phyloP scores from a whole-genome alignment of 371 early-diverging fungal species.

The Lichtheimia ornata region DNA sequence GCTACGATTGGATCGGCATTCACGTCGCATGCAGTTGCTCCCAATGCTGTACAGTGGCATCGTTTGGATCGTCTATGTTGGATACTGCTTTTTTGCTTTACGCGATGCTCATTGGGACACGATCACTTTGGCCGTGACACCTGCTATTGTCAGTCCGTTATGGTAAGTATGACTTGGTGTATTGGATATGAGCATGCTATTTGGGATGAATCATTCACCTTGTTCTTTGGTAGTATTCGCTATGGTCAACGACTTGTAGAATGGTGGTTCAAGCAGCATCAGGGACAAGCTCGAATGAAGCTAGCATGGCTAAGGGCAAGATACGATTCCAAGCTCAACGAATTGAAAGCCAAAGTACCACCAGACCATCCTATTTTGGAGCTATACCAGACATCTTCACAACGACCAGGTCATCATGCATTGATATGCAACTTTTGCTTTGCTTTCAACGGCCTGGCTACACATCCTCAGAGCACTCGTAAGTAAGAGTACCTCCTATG shows the following conservation, averaged over 20 bases:
- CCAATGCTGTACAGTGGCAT: conserved; percentile 74
- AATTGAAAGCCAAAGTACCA: conserved; percentile 37
- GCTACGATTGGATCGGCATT: conserved; percentile 59
- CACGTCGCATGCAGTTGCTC: conserved; percentile 61
- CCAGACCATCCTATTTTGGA: conserved; percentile 64
- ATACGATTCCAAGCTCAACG: conserved; percentile 76
- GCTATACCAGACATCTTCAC: not conserved
- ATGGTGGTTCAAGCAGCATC: conserved; percentile 58
- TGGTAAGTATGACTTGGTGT: conserved; percentile 32
- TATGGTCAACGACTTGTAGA: conserved; percentile 43
- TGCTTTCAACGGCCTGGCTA: conserved; percentile 87
- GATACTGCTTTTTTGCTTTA: conserved; percentile 35
- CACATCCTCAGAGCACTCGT: conserved; percentile 71
- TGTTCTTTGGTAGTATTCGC: conserved; percentile 40
- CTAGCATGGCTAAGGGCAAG: conserved; percentile 54
- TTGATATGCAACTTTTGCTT: conserved; percentile 88
- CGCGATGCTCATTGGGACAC: conserved; percentile 10
- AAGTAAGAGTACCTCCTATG: conserved; percentile 24
- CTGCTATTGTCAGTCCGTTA: conserved; percentile 54
- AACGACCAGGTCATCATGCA: conserved; percentile 57
- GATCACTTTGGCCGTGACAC: conserved; percentile 1
- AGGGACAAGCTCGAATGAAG: conserved; percentile 53
- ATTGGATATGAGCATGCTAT: not conserved
- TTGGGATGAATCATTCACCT: not conserved
- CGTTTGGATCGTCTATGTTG: conserved; percentile 63